phyloP scores from a whole-genome alignment of 805 yeast species.

The Metschnikowia koreensis region DNA sequence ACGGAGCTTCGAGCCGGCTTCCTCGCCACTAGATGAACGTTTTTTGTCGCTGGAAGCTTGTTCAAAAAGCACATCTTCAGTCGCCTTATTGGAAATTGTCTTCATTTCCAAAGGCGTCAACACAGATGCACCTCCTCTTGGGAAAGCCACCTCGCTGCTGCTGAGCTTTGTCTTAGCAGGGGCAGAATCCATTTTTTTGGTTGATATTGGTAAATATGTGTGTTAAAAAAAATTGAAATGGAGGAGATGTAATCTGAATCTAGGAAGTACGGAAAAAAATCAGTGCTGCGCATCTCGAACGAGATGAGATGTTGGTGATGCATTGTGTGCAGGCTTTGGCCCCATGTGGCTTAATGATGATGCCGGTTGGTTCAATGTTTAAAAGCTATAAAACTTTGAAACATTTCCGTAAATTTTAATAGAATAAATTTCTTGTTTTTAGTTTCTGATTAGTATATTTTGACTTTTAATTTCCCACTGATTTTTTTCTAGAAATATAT shows the following conservation, averaged over 20 bases:
- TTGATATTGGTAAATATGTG: neutral
- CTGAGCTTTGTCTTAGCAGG: slow-evolving; percentile 29
- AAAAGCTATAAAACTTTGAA: too few species aligned
- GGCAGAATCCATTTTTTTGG: slow-evolving; percentile 17
- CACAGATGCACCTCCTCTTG: slow-evolving; percentile 92
- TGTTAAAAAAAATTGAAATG: neutral
- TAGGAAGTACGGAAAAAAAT: slow-evolving; percentile 2
- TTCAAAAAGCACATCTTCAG: slow-evolving; percentile 80
- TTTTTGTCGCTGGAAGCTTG: slow-evolving; percentile 35
- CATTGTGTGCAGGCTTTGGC: neutral
- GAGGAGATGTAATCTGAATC: neutral
- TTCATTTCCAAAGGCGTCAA: slow-evolving; percentile 88
- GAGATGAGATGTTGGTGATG: neutral
- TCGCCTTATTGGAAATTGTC: slow-evolving; percentile 90
- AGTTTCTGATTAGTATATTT: too few species aligned
- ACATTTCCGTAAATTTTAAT: too few species aligned
- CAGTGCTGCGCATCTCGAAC: neutral
- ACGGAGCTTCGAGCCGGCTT: slow-evolving; percentile 26
- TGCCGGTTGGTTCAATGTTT: too few species aligned
- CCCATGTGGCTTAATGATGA: too few species aligned
- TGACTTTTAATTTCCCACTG: too few species aligned
- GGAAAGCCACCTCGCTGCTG: slow-evolving; percentile 64
- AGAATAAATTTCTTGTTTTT: too few species aligned
- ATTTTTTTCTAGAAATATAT: too few species aligned
- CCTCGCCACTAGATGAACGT: slow-evolving; percentile 26